Conservation (phyloP, 305 asterid species). For the Fraxinus nigra region DNA sequence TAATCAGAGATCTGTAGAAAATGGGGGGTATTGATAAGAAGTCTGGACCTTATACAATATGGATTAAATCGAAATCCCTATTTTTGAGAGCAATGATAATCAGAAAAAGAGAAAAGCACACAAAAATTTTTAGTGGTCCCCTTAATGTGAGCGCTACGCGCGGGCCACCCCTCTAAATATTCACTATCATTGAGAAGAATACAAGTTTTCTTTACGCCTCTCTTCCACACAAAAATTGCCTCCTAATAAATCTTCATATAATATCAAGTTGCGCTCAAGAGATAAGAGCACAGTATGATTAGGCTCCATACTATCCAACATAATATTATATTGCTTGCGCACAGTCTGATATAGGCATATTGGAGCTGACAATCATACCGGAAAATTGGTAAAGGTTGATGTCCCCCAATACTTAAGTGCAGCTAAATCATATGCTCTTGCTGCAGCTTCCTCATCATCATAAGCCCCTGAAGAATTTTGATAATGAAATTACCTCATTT, state of each 20-base stretch:
- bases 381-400: slow-evolving; percentile 66
- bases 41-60: neutral
- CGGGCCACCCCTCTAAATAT: too few species aligned
- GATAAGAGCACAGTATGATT: neutral
- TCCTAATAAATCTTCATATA: neutral
- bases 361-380: slow-evolving; percentile 38
- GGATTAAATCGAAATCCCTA: neutral
- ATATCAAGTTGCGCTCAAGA: neutral
- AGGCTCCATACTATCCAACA: neutral
- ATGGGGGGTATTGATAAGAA: neutral
- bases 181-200: neutral
- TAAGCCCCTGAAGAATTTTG: slow-evolving; percentile 48
- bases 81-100: neutral
- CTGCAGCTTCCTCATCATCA: slow-evolving; percentile 75
- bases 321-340: neutral
- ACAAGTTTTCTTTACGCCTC: neutral
- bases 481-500: neutral
- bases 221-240: neutral
- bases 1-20: slow-evolving; percentile 57
- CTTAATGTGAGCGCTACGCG: neutral
- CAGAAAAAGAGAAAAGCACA: neutral
- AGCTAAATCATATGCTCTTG: slow-evolving; percentile 70
- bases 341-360: neutral
- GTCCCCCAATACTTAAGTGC: slow-evolving; percentile 75
- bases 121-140: neutral